A percentile compares a stretch with the other conserved stretches of the same genome.
These are phyloP conservation scores for Quercus wislizeni DNA, from an alignment of 306 rosid species.

Conservation along the genomic window DNA sequence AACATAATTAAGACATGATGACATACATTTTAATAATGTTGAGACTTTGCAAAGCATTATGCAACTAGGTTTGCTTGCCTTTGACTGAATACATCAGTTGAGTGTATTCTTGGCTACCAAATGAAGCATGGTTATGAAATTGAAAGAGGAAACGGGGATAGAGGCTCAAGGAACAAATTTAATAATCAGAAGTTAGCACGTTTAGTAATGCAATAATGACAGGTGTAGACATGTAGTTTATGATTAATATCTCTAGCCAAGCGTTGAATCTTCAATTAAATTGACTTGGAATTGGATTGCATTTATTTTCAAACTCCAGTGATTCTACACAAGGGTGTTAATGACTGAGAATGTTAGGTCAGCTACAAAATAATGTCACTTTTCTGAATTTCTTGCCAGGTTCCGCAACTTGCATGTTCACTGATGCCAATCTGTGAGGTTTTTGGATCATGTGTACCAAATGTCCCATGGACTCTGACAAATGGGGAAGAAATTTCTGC, in stretches of 20 bases:
- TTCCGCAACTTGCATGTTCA: constrained; percentile 95
- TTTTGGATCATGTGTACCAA: constrained; percentile 91
- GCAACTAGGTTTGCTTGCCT: not conserved
- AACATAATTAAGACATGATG: not conserved
- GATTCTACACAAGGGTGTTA: not conserved
- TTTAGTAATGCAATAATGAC: not conserved
- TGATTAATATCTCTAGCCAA: not conserved
- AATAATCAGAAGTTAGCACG: not conserved
- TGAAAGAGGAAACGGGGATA: not conserved
- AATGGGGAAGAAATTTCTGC: constrained; percentile 86
- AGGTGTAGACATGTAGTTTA: not conserved
- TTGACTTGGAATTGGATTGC: not conserved
- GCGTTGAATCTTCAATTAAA: not conserved
- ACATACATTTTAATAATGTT: not conserved
- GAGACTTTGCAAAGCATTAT: not conserved
- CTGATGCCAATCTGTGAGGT: constrained; percentile 99
- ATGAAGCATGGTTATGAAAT: not conserved
- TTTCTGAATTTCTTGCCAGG: constrained; percentile 49
- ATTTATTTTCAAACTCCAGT: not conserved
- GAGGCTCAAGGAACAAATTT: not conserved
- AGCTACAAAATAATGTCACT: constrained; percentile 2
- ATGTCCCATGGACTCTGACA: constrained; percentile 61
- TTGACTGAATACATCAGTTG: not conserved
- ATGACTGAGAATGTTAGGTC: not conserved
- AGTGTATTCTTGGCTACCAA: not conserved